Evolutionary conservation across 768 basidiomycete species (phyloP).

Genomic region (Cystobasidium ongulense): DNA sequence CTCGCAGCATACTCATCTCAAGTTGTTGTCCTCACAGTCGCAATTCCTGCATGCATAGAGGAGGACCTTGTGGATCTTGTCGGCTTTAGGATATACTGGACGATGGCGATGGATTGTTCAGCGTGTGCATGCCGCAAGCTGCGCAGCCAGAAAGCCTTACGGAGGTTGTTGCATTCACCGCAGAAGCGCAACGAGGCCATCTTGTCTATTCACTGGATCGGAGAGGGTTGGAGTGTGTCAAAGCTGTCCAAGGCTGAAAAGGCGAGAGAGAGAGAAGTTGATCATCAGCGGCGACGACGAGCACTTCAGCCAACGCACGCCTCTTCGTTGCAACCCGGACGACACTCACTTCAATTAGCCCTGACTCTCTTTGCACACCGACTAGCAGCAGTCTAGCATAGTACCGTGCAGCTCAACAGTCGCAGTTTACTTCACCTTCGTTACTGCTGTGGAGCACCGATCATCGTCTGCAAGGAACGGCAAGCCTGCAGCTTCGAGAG

Average conservation of each 20-base stretch:
- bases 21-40: slow-evolving; percentile 52
- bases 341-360: too few species aligned
- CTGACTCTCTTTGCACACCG: too few species aligned
- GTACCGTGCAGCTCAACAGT: too few species aligned
- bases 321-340: too few species aligned
- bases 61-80: slow-evolving; percentile 72
- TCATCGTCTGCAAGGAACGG: not conserved
- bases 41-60: slow-evolving; percentile 89
- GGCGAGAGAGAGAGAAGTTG: not conserved
- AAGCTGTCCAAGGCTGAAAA: not conserved
- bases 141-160: not conserved
- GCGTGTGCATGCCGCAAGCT: too few species aligned
- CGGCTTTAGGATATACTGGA: slow-evolving; percentile 54
- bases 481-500: not conserved
- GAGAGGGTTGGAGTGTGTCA: not conserved
- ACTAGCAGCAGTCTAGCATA: too few species aligned
- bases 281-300: too few species aligned
- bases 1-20: not conserved
- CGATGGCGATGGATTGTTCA: not conserved
- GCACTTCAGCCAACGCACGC: too few species aligned
- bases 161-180: slow-evolving; percentile 26
- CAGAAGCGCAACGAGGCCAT: slow-evolving; percentile 24
- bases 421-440: too few species aligned
- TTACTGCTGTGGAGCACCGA: not conserved
- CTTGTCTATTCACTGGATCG: not conserved